Evolutionary conservation across 768 basidiomycete genomes (phyloP).

Genomic region (Podaxis sp.): DNA sequence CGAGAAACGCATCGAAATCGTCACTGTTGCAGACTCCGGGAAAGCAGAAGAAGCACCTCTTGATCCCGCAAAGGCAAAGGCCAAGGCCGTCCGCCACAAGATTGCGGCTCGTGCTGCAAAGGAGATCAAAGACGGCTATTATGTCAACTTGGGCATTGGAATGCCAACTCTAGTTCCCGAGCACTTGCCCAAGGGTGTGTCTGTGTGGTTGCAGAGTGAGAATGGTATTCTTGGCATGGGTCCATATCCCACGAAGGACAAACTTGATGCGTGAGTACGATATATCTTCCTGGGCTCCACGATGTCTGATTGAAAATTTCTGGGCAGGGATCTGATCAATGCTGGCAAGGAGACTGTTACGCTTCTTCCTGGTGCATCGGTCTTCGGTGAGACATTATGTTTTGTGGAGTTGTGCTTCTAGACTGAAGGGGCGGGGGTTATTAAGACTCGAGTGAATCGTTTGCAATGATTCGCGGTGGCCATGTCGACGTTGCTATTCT

Average conservation of each 20-base stretch:
- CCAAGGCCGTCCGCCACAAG: constrained; percentile 55
- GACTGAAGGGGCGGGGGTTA: constrained; percentile 1
- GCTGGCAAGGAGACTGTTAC: constrained; percentile 96
- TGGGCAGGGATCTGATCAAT: constrained; percentile 78
- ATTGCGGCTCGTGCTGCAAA: constrained; percentile 86
- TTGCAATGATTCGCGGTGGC: constrained; percentile 97
- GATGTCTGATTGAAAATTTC: neutral
- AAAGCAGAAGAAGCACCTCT: constrained; percentile 22
- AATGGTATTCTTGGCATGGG: constrained; percentile 89
- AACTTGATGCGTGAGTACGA: constrained; percentile 70
- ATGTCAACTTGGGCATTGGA: constrained; percentile 87
- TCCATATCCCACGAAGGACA: constrained; percentile 78
- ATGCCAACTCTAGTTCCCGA: constrained; percentile 90
- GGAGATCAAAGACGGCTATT: constrained; percentile 84
- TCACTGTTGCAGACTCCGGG: constrained; percentile 57
- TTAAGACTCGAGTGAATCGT: constrained; percentile 86
- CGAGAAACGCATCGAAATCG: constrained; percentile 74
- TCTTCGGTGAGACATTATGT: constrained; percentile 64
- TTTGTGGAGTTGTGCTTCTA: neutral
- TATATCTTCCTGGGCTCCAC: neutral
- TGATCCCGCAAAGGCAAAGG: constrained; percentile 48
- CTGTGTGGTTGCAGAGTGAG: constrained; percentile 90
- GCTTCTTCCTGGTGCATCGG: constrained; percentile 83
- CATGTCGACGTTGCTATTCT: constrained; percentile 93
- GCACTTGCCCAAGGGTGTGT: constrained; percentile 64